Conservation (phyloP, 2,329 filamentous ascomycete species). For the Colletotrichum aenigma region DNA sequence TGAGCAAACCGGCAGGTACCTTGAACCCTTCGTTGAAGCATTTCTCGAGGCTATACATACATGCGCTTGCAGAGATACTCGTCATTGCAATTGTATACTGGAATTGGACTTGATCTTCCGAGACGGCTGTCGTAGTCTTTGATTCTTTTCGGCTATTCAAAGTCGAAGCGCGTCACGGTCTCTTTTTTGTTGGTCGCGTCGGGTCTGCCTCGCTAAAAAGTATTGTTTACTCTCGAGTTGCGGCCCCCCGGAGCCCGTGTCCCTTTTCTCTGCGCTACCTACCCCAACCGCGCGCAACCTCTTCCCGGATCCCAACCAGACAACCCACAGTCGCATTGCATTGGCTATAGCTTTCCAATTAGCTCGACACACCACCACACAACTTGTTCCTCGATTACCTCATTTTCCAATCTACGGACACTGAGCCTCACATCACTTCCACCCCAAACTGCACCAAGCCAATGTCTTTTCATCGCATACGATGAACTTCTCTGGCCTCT, state of each 20-base stretch:
- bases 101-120: not conserved
- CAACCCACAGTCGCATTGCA: not conserved
- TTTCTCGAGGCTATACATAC: not conserved
- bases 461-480: not conserved
- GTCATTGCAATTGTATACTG: not conserved
- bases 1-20: conserved; percentile 1
- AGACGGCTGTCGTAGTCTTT: not conserved
- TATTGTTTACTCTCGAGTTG: not conserved
- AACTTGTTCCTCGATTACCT: not conserved
- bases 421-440: not conserved
- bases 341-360: not conserved
- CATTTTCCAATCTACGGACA: not conserved
- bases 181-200: not conserved
- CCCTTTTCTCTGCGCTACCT: not conserved
- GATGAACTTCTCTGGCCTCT: not conserved
- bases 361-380: not conserved
- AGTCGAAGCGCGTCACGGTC: not conserved
- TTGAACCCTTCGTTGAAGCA: not conserved
- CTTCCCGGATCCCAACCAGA: not conserved
- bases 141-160: not conserved
- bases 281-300: not conserved
- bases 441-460: not conserved
- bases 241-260: not conserved
- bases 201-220: not conserved
- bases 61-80: not conserved